phyloP scores from a whole-genome alignment of 192 early-diverging fungal genomes.

The Coemansia biformis region DNA sequence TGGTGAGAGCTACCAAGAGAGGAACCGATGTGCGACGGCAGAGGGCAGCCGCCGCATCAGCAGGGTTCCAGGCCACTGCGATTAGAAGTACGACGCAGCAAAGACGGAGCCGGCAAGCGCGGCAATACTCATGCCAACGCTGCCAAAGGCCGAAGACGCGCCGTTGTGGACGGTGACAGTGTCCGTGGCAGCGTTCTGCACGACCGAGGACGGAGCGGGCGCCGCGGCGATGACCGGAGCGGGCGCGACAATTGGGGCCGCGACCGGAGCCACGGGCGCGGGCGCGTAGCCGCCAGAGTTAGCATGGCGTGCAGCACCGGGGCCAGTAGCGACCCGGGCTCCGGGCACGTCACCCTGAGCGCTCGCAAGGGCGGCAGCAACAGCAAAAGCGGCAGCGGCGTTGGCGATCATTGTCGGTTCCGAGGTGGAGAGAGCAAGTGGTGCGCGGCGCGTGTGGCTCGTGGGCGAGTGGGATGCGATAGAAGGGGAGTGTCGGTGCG shows the following conservation, averaged over 20 bases:
- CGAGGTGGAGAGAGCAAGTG: not conserved
- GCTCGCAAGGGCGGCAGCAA: conserved; percentile 17
- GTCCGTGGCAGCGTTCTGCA: conserved; percentile 37
- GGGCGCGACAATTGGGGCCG: conserved; percentile 17
- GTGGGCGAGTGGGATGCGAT: too few relatives aligned
- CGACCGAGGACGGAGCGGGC: conserved; percentile 11
- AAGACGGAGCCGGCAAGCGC: conserved; percentile 31
- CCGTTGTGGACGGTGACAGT: conserved; percentile 22
- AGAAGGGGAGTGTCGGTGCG: too few relatives aligned
- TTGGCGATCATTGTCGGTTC: conserved; percentile 21
- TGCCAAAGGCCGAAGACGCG: conserved; percentile 17
- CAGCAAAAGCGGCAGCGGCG: conserved; percentile 13
- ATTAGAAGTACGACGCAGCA: conserved; percentile 34
- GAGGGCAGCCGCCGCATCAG: too few relatives aligned
- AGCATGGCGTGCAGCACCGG: conserved; percentile 13
- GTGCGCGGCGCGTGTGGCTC: not conserved
- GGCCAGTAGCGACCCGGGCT: not conserved
- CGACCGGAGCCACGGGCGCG: too few relatives aligned
- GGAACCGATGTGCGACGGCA: too few relatives aligned
- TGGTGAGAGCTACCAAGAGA: too few relatives aligned
- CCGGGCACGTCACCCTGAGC: conserved; percentile 8
- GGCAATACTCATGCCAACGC: conserved; percentile 27
- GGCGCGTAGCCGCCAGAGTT: too few relatives aligned
- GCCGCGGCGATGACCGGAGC: conserved; percentile 11
- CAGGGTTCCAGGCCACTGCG: too few relatives aligned